Conservation (phyloP, 1,284 basidiomycete genomes). For the Porodaedalea pini region DNA sequence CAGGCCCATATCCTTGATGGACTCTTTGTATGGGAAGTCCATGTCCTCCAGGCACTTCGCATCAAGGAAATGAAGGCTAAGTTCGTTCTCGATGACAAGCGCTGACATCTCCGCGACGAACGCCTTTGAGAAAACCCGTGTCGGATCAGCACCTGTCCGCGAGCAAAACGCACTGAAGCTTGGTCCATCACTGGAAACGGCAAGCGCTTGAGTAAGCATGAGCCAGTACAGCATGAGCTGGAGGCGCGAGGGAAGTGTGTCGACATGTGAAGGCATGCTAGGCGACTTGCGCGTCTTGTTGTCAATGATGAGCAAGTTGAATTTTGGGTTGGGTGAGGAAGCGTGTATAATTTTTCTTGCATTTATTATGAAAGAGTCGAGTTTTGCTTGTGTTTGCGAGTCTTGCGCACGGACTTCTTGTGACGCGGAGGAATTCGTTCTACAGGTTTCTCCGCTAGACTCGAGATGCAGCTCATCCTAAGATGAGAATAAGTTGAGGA, state of each 20-base stretch:
- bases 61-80: conserved; percentile 29
- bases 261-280: conserved; percentile 57
- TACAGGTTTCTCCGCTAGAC: not conserved
- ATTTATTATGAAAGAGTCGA: not conserved
- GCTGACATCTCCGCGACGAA: conserved; percentile 55
- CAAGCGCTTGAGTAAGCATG: conserved; percentile 55
- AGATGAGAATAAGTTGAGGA: not conserved
- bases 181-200: conserved; percentile 37
- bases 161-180: conserved; percentile 56
- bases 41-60: conserved; percentile 9
- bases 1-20: conserved; percentile 16
- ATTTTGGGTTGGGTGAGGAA: conserved; percentile 1
- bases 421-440: not conserved
- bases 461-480: conserved; percentile 8
- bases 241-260: conserved; percentile 62
- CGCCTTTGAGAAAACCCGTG: conserved; percentile 44
- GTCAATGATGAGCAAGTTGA: conserved; percentile 56
- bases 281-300: conserved; percentile 67
- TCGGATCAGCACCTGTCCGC: conserved; percentile 42
- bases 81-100: conserved; percentile 32
- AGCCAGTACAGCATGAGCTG: conserved; percentile 85
- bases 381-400: not conserved
- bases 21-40: conserved; percentile 9
- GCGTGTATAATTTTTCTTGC: not conserved
- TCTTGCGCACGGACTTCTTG: too few species aligned